Evolutionary conservation across 495 filamentous ascomycete species (phyloP), one percentile per base, ranked within the genome.

Genomic region (Penicillium macrosclerotiorum): DNA sequence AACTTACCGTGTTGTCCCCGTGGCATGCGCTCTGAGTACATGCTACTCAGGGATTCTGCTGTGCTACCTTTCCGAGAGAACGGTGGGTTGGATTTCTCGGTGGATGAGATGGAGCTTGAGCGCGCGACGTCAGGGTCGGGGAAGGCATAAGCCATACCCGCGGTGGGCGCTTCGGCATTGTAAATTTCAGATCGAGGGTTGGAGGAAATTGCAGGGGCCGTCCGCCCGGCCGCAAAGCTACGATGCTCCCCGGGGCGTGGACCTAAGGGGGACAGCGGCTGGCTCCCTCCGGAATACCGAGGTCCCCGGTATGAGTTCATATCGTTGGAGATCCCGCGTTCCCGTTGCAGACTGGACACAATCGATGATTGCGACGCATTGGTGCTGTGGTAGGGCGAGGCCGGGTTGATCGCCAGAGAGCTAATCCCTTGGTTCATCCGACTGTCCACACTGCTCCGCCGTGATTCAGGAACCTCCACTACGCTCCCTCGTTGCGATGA

Each of bases 81-180:
- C 13, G 64, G 64, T 1, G 59, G 51, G 20, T 57, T 65, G 17
- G 68, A 60, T 27, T 69, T 68, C 11, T 84, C 80, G 18, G 76
- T 77, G 36, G 77, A 83, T 8, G 78, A 77, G 17, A 71, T 74
- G 0, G 74, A 71, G 57, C 75, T 69, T 11, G 71, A 74, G n/a
- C 71, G 65, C 29, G 71, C 64, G 37, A 84, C 79, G 33, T 86
- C 85, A 22, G 88, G 85, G 54, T 90, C 86, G 0, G 87, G 87
- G 57, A 91, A 90, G 26, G 87, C 87, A 71, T 88, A 91, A 0
- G 87, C 84, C 59, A 89, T 83, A 64, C 87, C 87, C 49, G 86
- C 88, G 12, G 85, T 90, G 7, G 87, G 87, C 39, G 88, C 84
- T 41, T 87, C 84, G 3, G 86, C 87, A 46, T 87, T 83, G 47